These are phyloP conservation scores for Candida silvatica DNA, from an alignment of 805 yeast genomes.

Conservation along the genomic window DNA sequence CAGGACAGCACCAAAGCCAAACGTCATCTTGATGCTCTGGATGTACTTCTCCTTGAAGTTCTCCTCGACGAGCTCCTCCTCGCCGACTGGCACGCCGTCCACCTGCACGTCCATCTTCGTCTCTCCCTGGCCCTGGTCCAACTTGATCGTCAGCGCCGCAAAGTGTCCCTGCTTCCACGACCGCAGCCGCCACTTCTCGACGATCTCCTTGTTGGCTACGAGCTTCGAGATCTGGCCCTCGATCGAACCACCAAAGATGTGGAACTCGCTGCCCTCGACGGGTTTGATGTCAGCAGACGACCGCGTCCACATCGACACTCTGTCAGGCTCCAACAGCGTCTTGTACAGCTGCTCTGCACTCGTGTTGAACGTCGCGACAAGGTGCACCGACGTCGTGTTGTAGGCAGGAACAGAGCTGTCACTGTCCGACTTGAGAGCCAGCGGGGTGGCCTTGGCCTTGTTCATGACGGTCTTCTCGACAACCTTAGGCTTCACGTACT, in stretches of 20 bases:
- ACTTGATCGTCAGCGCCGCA: conserved; percentile 57
- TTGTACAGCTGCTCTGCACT: conserved; percentile 78
- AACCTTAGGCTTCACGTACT: conserved; percentile 21
- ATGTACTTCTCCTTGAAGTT: conserved; percentile 89
- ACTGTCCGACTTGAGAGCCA: conserved; percentile 10
- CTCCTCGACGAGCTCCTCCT: conserved; percentile 76
- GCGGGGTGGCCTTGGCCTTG: conserved; percentile 9
- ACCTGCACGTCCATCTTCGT: conserved; percentile 73
- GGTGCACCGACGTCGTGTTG: conserved; percentile 72
- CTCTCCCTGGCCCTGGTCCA: conserved; percentile 76
- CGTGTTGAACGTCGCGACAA: conserved; percentile 77
- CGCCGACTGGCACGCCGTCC: conserved; percentile 91
- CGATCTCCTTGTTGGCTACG: conserved; percentile 49
- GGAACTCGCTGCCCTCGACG: conserved; percentile 52
- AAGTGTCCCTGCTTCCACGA: conserved; percentile 85
- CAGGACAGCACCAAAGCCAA: conserved; percentile 92
- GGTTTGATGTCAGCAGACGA: conserved; percentile 55
- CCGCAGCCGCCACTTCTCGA: conserved; percentile 77
- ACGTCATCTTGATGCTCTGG: conserved; percentile 80
- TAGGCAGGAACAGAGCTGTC: conserved; percentile 40
- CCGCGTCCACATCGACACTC: conserved; percentile 90
- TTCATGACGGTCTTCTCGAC: conserved; percentile 22
- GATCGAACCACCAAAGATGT: conserved; percentile 82
- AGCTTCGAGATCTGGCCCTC: conserved; percentile 59
- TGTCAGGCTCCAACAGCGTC: conserved; percentile 66